Evolutionary conservation across 306 rosid species (phyloP).

Genomic region (Vigna angularis): DNA sequence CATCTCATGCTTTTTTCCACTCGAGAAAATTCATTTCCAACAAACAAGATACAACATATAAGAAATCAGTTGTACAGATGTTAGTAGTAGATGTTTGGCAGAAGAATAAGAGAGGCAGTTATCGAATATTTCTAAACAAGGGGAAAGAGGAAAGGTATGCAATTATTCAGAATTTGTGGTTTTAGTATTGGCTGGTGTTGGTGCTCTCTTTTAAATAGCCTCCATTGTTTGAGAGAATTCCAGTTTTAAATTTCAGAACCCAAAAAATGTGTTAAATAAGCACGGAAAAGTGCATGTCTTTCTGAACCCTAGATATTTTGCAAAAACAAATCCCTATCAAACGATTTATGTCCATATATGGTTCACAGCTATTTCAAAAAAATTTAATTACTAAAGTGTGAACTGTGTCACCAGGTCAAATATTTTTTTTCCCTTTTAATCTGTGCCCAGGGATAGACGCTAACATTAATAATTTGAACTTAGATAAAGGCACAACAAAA

Average conservation of each 20-base stretch:
- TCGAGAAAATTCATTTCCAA: too few relatives aligned
- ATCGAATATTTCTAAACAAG: background rate
- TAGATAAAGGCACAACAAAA: constrained; percentile 26
- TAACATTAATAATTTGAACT: background rate
- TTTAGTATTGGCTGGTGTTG: background rate
- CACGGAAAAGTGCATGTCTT: too few relatives aligned
- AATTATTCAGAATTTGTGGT: background rate
- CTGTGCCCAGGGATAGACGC: background rate
- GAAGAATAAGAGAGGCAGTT: background rate
- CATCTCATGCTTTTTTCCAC: too few relatives aligned
- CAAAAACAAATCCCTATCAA: background rate
- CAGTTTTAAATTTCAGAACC: too few relatives aligned
- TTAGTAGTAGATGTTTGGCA: background rate
- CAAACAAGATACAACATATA: background rate
- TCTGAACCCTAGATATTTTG: background rate
- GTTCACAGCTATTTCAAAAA: too few relatives aligned
- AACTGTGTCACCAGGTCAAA: too few relatives aligned
- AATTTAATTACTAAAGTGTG: too few relatives aligned
- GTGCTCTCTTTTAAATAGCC: background rate
- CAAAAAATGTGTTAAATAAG: too few relatives aligned
- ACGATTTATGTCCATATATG: background rate
- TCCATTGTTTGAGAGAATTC: too few relatives aligned
- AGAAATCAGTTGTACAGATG: background rate
- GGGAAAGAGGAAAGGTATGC: background rate
- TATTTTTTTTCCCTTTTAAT: background rate